Base-by-base conservation (phyloP, 2,329 filamentous ascomycete genomes). In the Aspergillus japonicus region DNA sequence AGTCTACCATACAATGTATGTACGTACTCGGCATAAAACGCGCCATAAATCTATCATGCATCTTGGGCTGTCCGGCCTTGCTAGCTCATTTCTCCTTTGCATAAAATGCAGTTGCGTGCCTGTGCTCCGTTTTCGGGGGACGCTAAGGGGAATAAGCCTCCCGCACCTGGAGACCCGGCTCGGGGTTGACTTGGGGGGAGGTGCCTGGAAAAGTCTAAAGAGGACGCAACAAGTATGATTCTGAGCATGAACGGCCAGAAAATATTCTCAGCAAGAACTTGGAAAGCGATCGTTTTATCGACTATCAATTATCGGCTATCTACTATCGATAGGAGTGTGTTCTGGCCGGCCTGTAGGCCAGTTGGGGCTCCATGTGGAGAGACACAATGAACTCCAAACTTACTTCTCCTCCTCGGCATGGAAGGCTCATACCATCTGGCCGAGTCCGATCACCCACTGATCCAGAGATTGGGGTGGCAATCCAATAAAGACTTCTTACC, bases 401-500 rank as follows among this genome's bases (percentile, higher is more conserved):
- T 57, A 47, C 48, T 48, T 19, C 26, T 48, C 42, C 24, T 14
- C 33, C 33, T 35, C 33, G 33, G 33, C 33, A 35, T 35, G 33
- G 33, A 48, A 48, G 26, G 42, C 19, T 54, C 53, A 33, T 10
- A 16, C n/a, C 19, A 42, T 47, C 35, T n/a, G 51, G 11, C 10
- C 51, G 24, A 44, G 47, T 47, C 49, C 42, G 47, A 54, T 35
- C 35, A 35, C 55, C 56, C 44, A 60, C 21, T 21, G 21, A 21
- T 35, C 33, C 54, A 59, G 54, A 33, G 26, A 26, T 26, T 33
- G 33, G 49, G 56, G 63, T 65, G 63, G 61, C 63, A 62, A 65
- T 6, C 54, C 49, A 58, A 50, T 49, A 44, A 21, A 57, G 49
- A 53, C 49, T 39, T 49, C 50, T 16, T 16, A 49, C 24, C 50